Evolutionary conservation across 257 asterid species (phyloP), one percentile per base, ranked within the genome.

Genomic region (Forsythia viridissima): DNA sequence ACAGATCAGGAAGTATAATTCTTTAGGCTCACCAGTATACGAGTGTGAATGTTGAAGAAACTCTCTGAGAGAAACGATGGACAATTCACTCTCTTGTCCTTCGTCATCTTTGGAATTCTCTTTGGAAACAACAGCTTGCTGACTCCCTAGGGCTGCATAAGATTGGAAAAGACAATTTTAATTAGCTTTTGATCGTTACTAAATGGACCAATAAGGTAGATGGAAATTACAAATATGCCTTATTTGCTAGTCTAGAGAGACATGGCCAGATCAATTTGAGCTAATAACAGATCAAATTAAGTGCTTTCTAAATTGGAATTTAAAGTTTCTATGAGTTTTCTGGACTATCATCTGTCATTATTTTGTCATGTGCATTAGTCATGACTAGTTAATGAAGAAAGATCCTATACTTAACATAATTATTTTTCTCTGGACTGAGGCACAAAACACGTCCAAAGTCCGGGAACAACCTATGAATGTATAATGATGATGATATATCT

Each of bases 121-220:
- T 73, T 74, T 70, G 40, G 95, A 82, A 69, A 89, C 77, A 80
- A 89, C 82, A 43, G 91, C 86, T 85, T 86, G 92, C 76, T 84
- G 85, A 76, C 75, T 93, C 78, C 92, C 96, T 20, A 92, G 78
- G 59, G 99, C 99, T 95, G 97, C 78, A 77, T 30, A 77, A 82
- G 72, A 57, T 67, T 55, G 37, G 70, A n/a, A 55, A 4, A 61
- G 36, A 52, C 63, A 16, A 52, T 52, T 16, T 52, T 52, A 52
- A 13, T 52, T 52, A 20, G 63, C 24, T 52, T 52, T 52, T 52
- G 24, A 52, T 57, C 15, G 21, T 52, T 52, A 18, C 21, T 16
- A 52, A n/a, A 48, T 4, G 59, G 59, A 48, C 20, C 59, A 13
- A 48, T 44, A 44, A 46, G 52, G 52, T 11, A 46, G 16, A 15